These are phyloP conservation scores for Neospora caninum DNA, from an alignment of 169 alveolate species.

Conservation along the genomic window DNA sequence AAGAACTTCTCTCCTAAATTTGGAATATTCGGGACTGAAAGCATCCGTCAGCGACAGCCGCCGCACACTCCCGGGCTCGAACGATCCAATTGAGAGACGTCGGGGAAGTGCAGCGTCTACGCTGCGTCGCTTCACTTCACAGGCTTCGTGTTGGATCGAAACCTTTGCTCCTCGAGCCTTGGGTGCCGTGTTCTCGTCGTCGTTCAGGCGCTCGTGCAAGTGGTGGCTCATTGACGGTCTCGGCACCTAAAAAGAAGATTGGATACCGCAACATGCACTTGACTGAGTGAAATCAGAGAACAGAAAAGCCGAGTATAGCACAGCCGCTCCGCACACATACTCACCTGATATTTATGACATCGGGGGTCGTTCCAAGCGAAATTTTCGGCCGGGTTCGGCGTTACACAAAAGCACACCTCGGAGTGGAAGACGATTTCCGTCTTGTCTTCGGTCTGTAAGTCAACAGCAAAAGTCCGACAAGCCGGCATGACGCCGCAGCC, in stretches of 20 bases:
- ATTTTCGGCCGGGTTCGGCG: slow-evolving; percentile 71
- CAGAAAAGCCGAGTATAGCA: background rate
- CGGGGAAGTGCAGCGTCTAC: background rate
- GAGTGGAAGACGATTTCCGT: slow-evolving; percentile 73
- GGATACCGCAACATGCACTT: background rate
- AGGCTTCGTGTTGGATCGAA: background rate
- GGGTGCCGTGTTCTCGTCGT: slow-evolving; percentile 10
- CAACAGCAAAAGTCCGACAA: background rate
- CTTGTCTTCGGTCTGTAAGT: slow-evolving; percentile 58
- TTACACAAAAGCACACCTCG: slow-evolving; percentile 76
- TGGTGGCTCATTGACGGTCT: slow-evolving; percentile 26
- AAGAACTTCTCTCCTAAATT: background rate
- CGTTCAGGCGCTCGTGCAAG: background rate
- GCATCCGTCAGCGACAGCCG: background rate
- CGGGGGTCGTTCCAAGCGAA: slow-evolving; percentile 80
- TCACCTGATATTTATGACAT: slow-evolving; percentile 44
- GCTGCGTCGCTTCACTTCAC: background rate
- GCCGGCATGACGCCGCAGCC: background rate
- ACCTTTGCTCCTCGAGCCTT: background rate
- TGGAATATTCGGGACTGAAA: background rate
- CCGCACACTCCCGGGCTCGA: background rate
- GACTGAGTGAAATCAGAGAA: too few relatives aligned
- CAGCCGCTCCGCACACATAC: background rate
- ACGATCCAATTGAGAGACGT: background rate
- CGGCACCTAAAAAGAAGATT: background rate